phyloP scores from a whole-genome alignment of 768 basidiomycete genomes.

The Pulveroboletus sp. region DNA sequence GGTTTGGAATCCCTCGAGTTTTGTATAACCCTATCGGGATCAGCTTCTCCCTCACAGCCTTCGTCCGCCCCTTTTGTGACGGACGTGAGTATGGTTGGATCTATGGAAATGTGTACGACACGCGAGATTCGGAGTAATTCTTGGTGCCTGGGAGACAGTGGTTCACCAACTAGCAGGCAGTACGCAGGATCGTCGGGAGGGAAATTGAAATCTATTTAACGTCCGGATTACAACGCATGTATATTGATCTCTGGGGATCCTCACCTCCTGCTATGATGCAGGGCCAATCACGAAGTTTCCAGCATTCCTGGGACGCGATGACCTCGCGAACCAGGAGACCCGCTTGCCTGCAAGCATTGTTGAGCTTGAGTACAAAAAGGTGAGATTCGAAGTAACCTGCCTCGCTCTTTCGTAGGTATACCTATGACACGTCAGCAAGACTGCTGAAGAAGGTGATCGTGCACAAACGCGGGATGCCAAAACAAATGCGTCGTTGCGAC shows the following conservation, averaged over 20 bases:
- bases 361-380: neutral
- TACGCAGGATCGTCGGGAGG: slow-evolving; percentile 79
- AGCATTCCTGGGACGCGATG: slow-evolving; percentile 45
- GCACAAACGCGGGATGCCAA: slow-evolving; percentile 82
- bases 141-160: slow-evolving; percentile 51
- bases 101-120: slow-evolving; percentile 68
- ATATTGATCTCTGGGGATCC: neutral
- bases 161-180: slow-evolving; percentile 62
- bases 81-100: slow-evolving; percentile 45
- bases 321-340: slow-evolving; percentile 69
- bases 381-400: slow-evolving; percentile 35
- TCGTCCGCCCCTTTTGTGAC: slow-evolving; percentile 24
- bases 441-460: neutral
- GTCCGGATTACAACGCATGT: neutral
- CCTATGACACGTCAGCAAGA: slow-evolving; percentile 6
- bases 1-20: slow-evolving; percentile 57
- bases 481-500: slow-evolving; percentile 91
- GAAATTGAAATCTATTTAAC: slow-evolving; percentile 79
- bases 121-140: slow-evolving; percentile 54
- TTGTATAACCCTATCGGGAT: slow-evolving; percentile 70
- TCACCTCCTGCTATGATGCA: slow-evolving; percentile 81
- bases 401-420: slow-evolving; percentile 79
- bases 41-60: slow-evolving; percentile 37
- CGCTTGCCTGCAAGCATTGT: slow-evolving; percentile 53
- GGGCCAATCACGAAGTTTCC: slow-evolving; percentile 56